Base-by-base conservation (phyloP, 352 stramenopile species). In the Phytophthora syringae region DNA sequence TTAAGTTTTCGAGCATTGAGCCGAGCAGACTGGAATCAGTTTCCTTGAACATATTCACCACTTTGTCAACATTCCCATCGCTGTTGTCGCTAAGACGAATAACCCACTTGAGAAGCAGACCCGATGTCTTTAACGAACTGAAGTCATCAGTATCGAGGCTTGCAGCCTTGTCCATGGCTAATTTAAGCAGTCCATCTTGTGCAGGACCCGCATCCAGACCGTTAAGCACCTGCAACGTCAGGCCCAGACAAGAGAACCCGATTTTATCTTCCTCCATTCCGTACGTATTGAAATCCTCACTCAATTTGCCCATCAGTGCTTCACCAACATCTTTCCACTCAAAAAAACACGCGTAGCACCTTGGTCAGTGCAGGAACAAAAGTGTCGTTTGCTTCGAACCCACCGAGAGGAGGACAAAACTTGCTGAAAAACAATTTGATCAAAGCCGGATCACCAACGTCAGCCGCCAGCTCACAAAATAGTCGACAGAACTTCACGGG, bases 301-400 rank as follows among this genome's bases (percentile, higher is more conserved):
- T 20, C 42, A 30, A 25, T 27, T 40, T 32, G 2, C 27, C n/a
- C 2, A 53, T 30, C 28, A 32, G 24, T 7, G 7, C 47, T 40
- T 42, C 22, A 1, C 52, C 61, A 16, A 64, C 51, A 15, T 48
- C 47, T 7, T 25, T 40, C 61, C 61, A 70, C 3, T 47, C 21
- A 18, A 64, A 70, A 10, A n/a, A n/a, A n/a, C n/a, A 13, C 42
- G 7, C 24, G 7, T 15, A 70, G 15, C 12, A 70, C 21, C 0
- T 24, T 16, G 2, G 16, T 30, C 0, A 70, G 15, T 0, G 30
- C 25, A 24, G 30, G 25, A 3, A 39, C 27, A 10, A 65, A 43
- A 13, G 34, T 43, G 22, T 45, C 27, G 25, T 64, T 64, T 22
- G 32, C 52, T n/a, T 59, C 9, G 5, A 64, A 15, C 11, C 18